Base-by-base conservation (phyloP, 2,329 filamentous ascomycete species). In the Fusarium dlaminii region DNA sequence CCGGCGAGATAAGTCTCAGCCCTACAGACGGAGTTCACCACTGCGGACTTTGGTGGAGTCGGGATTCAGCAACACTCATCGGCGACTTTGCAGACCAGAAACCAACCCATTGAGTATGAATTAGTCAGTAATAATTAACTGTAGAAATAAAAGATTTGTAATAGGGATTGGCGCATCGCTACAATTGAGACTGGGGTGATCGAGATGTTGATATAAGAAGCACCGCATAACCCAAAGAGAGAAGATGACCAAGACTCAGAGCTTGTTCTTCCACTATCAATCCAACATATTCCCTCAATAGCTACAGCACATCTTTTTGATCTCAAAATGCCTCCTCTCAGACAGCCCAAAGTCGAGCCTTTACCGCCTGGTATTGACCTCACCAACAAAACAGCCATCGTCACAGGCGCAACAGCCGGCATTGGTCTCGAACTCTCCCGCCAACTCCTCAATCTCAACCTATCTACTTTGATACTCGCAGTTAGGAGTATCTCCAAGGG, bases 371-470 rank as follows among this genome's bases (percentile, higher is more conserved):
- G 67, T 39, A 72, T 76, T 10, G 61, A 79, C 57, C 66, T 79
- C 27, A 37, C 45, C 30, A 77, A 77, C 37, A 73, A 81, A 49
- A 82, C 79, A 1, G 77, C 82, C 56, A 80, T 86, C 37, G 79
- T 87, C 51, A 86, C 84, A 0, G 86, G 85, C n/a, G 80, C 84
- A 48, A 86, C 84, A 63, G 78, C 78, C 9, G 85, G 86, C 4
- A 76, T 87, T 0, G 85, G 85, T 3, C 76, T 83, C 2, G 84
- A 85, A 69, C 79, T 84, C 1, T 80, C 81, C 18, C 77, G 78
- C 3, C 82, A 86, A 45, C 77, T 86, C 5, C 78, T 83, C 22
- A 57, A 51, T 1, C 79, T 84, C 5, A 80, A 82, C 3, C 68
- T 82, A 8, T 75, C 77, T 2, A 82, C 77, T 18, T 75, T 87